Evolutionary conservation across 2,329 filamentous ascomycete genomes (phyloP).

Genomic region (Aspergillus flavus): DNA sequence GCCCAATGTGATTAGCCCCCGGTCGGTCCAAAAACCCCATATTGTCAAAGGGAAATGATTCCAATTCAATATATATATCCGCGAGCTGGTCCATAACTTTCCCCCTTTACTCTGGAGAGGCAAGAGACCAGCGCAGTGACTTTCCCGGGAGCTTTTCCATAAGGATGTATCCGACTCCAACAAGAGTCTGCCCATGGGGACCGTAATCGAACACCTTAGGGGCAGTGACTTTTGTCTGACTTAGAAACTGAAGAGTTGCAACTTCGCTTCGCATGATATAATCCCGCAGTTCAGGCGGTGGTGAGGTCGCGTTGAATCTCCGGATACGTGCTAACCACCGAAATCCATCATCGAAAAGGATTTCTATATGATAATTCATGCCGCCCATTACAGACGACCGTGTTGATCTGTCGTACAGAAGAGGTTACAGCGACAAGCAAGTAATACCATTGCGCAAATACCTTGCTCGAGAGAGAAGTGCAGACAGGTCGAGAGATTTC

Average conservation of each 20-base stretch:
- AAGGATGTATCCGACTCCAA: slow-evolving; percentile 47
- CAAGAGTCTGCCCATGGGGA: slow-evolving; percentile 35
- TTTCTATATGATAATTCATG: slow-evolving; percentile 50
- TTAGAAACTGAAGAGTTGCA: slow-evolving; percentile 46
- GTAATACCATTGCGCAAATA: slow-evolving; percentile 37
- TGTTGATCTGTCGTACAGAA: slow-evolving; percentile 40
- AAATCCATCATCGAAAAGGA: slow-evolving; percentile 48
- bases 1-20: slow-evolving; percentile 31
- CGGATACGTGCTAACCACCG: slow-evolving; percentile 49
- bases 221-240: slow-evolving; percentile 38
- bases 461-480: slow-evolving; percentile 42
- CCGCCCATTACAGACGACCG: slow-evolving; percentile 47
- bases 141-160: slow-evolving; percentile 48
- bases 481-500: slow-evolving; percentile 38
- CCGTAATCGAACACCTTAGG: slow-evolving; percentile 44
- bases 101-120: slow-evolving; percentile 35
- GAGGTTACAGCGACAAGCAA: slow-evolving; percentile 38
- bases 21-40: slow-evolving; percentile 41
- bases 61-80: slow-evolving; percentile 44
- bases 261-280: slow-evolving; percentile 45
- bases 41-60: slow-evolving; percentile 38
- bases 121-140: slow-evolving; percentile 39
- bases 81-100: slow-evolving; percentile 44
- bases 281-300: slow-evolving; percentile 31
- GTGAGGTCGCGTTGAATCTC: slow-evolving; percentile 45